Conservation (phyloP, 495 filamentous ascomycete species). For the Pyrenula massariospora region DNA sequence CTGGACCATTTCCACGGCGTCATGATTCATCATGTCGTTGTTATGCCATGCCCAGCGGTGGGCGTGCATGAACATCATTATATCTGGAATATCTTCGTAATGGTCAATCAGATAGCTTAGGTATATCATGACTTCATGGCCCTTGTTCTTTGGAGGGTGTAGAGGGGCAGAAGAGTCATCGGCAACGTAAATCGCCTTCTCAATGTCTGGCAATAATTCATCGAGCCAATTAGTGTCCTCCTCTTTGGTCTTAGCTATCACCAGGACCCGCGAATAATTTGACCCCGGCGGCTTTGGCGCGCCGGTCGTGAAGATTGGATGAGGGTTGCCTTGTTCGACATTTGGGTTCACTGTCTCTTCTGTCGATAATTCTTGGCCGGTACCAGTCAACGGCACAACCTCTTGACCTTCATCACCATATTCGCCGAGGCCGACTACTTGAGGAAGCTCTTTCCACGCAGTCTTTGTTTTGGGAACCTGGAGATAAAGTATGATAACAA, state of each 20-base stretch:
- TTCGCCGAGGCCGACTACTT: slow-evolving; percentile 26
- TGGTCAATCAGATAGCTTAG: slow-evolving; percentile 61
- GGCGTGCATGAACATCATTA: slow-evolving; percentile 59
- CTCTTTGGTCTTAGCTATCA: slow-evolving; percentile 41
- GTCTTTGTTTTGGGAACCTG: neutral
- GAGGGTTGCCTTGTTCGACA: slow-evolving; percentile 9
- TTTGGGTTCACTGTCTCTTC: slow-evolving; percentile 9
- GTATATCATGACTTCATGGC: slow-evolving; percentile 68
- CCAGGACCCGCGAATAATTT: slow-evolving; percentile 37
- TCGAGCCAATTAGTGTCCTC: slow-evolving; percentile 54
- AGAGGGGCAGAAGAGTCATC: slow-evolving; percentile 47
- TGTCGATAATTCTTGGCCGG: slow-evolving; percentile 1
- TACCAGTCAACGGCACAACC: slow-evolving; percentile 1
- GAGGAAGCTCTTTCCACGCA: slow-evolving; percentile 20
- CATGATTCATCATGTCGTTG: slow-evolving; percentile 34
- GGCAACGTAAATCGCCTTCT: slow-evolving; percentile 52
- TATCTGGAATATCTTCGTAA: slow-evolving; percentile 56
- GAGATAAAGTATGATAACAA: neutral
- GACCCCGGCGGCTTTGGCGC: slow-evolving; percentile 26
- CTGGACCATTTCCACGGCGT: slow-evolving; percentile 39
- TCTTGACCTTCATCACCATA: slow-evolving; percentile 5
- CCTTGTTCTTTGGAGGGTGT: slow-evolving; percentile 62
- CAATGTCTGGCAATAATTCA: slow-evolving; percentile 39
- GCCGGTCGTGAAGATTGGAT: slow-evolving; percentile 26
- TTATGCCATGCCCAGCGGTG: slow-evolving; percentile 61